phyloP scores from a whole-genome alignment of 495 filamentous ascomycete genomes.

The Letharia lupina region DNA sequence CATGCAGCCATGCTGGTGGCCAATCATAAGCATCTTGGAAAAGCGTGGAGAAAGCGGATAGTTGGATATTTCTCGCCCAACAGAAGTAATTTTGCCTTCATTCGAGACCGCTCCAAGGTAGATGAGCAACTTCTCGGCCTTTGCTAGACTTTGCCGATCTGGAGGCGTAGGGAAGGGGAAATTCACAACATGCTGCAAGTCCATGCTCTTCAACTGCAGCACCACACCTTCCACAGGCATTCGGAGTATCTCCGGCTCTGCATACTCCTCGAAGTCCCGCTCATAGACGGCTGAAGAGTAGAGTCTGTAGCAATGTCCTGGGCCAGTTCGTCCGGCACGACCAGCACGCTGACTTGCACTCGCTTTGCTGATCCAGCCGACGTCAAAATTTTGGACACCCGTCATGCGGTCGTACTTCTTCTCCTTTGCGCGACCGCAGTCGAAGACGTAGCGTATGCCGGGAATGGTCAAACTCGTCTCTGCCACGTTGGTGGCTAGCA shows the following conservation, averaged over 20 bases:
- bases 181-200: conserved; percentile 78
- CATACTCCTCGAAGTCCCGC: conserved; percentile 76
- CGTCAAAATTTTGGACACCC: conserved; percentile 90
- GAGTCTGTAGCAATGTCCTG: conserved; percentile 88
- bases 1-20: conserved; percentile 72
- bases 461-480: conserved; percentile 97
- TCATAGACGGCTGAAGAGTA: conserved; percentile 95
- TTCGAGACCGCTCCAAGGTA: conserved; percentile 61
- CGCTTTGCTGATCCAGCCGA: conserved; percentile 96
- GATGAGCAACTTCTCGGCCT: conserved; percentile 76
- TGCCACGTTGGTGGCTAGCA: conserved; percentile 93
- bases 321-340: conserved; percentile 90
- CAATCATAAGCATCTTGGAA: conserved; percentile 80
- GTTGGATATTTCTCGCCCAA: conserved; percentile 71
- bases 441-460: conserved; percentile 91
- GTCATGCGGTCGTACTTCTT: conserved; percentile 74
- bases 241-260: conserved; percentile 79
- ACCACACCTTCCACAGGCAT: conserved; percentile 92
- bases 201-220: conserved; percentile 92
- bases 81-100: conserved; percentile 63
- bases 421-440: conserved; percentile 86
- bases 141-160: conserved; percentile 65
- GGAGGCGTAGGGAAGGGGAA: conserved; percentile 98
- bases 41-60: conserved; percentile 89
- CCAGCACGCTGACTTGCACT: conserved; percentile 88